Conservation (phyloP, 163 green algal species). For the Scenedesmus sp. region DNA sequence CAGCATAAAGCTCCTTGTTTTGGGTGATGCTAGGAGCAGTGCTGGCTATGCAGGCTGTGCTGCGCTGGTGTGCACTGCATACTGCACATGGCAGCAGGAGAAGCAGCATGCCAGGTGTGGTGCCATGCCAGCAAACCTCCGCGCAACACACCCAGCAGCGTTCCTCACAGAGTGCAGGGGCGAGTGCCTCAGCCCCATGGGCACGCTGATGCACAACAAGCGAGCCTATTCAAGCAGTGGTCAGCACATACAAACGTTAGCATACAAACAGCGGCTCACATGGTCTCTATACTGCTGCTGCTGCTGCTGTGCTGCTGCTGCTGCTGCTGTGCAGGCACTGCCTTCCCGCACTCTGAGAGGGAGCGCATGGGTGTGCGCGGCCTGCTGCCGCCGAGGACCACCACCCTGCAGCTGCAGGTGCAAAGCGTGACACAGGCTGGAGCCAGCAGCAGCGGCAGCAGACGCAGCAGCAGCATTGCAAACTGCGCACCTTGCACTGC, state of each 20-base stretch:
- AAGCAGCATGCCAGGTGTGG: not conserved
- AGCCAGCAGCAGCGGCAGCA: not conserved
- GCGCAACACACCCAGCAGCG: not conserved
- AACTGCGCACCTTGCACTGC: not conserved
- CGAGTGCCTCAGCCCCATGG: not conserved
- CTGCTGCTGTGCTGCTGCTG: not conserved
- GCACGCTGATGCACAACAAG: not conserved
- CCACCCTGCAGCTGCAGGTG: constrained; percentile 86
- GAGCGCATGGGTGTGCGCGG: constrained; percentile 92
- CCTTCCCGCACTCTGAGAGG: constrained; percentile 85
- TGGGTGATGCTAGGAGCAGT: not conserved
- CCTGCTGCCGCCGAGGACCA: constrained; percentile 84
- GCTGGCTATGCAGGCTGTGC: not conserved
- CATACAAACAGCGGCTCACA: no score
- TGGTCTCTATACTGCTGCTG: no score
- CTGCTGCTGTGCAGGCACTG: constrained; percentile 72
- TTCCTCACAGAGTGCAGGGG: not conserved
- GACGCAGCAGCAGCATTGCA: not conserved
- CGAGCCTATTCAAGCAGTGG: not conserved
- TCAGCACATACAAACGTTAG: no score
- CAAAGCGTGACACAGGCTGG: not conserved
- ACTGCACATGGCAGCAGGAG: not conserved
- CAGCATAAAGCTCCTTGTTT: not conserved
- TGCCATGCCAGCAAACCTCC: not conserved
- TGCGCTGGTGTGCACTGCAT: not conserved